Base-by-base conservation (phyloP, 2,329 filamentous ascomycete genomes). In the Colletotrichum nymphaeae region DNA sequence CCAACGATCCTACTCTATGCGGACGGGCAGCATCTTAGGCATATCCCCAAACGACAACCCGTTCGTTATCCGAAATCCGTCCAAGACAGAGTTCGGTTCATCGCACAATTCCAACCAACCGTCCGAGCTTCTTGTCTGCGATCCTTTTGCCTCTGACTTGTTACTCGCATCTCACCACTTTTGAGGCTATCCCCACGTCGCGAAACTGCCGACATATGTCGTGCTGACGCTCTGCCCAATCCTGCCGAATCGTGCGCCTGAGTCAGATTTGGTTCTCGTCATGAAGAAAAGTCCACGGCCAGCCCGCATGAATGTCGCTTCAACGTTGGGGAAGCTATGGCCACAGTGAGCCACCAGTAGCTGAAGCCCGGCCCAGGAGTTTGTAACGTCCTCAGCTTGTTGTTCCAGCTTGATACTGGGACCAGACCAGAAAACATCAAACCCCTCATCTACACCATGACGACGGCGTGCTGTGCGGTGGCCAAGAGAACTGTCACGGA, bases 81-180 rank as follows among this genome's bases (percentile, higher is more conserved):
- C 52, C 19, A 22, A 32, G n/a, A 52, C 52, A 69, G 19, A 64
- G 58, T 69, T 73, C n/a, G 66, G 67, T 73, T 73, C 66, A 64
- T 73, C 60, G 35, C 57, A 57, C 66, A 19, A 26, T 49, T 49
- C 19, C 16, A 49, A 9, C 37, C 28, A 26, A 63, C 65, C 69
- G 24, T 64, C 69, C 66, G 66, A 72, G 53, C 69, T 55, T 53
- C 53, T 35, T 16, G 19, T 52, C 32, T 4, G 14, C 19, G n/a
- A 19, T 26, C 12, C 14, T 55, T 22, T 19, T n/a, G 19, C 46
- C 24, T 32, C 5, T 32, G 3, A 11, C 14, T n/a, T 32, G 32
- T 55, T 12, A 14, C 63, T 57, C 42, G 56, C 19, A 52, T 32
- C 62, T 28, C 53, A 24, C 49, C 52, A 26, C 37, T 16, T 30